Base-by-base conservation (phyloP, 768 basidiomycete species). In the Mycena galericulata region DNA sequence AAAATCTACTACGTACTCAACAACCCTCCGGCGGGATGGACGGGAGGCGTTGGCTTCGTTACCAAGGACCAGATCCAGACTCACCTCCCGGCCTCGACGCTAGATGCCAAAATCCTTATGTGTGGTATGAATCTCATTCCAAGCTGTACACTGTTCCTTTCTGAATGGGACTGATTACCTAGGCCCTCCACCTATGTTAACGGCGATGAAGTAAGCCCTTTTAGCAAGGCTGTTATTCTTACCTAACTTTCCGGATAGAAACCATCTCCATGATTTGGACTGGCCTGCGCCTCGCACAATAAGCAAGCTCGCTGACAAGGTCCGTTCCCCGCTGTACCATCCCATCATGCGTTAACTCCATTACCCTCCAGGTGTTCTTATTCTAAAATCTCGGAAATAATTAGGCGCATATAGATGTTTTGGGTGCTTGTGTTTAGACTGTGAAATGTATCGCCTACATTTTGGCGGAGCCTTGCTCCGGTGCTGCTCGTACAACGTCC, bases 251-350 rank as follows among this genome's bases (percentile, higher is more conserved):
- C 8, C 36, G 30, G 32, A 18, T 69, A 96, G 95, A 85, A 95
- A 93, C 87, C 91, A 97, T 78, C 88, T 99, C 24, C 91, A 89
- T 30, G 93, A 92, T 59, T 89, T 99, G 76, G 90, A 89, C 72
- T 98, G 95, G 83, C 92, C 95, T 46, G 89, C 90, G 29, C 95
- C 98, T 7, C 89, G 93, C 70, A 89, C 95, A 9, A 87, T 98
- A 81, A 96, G 93, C 88, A 99, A 99, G 84, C 88, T 97, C 51
- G 91, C 87, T 60, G 97, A 98, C 78, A 89, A 94, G 87, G 94
- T 92, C 76, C 47, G 68, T 36, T 45, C 46, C 50, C 50, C 15
- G 27, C 41, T 26, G 43, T 46, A 36, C 69, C 32, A 69, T 65
- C 38, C 27, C 56, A 51, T 27, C 40, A 10, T 22, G 0, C 12